Base-by-base conservation (phyloP, 179 eudicot species). In the Carnegiea gigantea region DNA sequence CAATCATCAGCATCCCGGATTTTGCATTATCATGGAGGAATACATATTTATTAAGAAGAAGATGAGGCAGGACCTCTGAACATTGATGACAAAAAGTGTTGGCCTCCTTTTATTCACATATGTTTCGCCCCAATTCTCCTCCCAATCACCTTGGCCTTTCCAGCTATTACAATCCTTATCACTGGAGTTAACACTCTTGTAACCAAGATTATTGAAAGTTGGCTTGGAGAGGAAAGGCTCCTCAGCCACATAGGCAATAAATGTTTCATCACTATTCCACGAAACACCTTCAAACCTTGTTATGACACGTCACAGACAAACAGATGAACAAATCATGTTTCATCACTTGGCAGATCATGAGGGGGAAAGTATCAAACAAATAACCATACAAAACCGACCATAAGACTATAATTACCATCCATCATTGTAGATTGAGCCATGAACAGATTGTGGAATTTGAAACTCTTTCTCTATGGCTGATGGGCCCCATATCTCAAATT, bases 241-340 rank as follows among this genome's bases (percentile, higher is more conserved):
- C 87, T 96, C 99, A 82, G 99, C 99, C 86, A 93, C 93, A 88
- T 96, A 96, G 79, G 99, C 98, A 85, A 96, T 83, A 26, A 84
- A 82, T 78, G 90, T 94, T 91, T 96, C 99, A 68, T 94, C 93
- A 75, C 86, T 84, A 76, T 89, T 92, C 99, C 99, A 96, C 24
- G 98, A 94, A 75, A 96, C 89, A 51, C 98, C 97, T 88, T 94
- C 99, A 83, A 96, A 96, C 99, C 98, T 96, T 83, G 70, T 59
- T 46, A 6, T 20, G 18, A 77, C 21, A 53, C 44, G 33, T 38
- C 48, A 77, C 51, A 62, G 36, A 38, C 57, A 70, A 17, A 77
- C 73, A 79, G n/a, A 30, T 15, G 26, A 67, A 64, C 30, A 78
- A 30, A 21, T 13, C 21, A 53, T 49, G 36, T 20, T 57, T 84